Conservation (phyloP, 2,329 filamentous ascomycete species). For the Stemphylium lycopersici region DNA sequence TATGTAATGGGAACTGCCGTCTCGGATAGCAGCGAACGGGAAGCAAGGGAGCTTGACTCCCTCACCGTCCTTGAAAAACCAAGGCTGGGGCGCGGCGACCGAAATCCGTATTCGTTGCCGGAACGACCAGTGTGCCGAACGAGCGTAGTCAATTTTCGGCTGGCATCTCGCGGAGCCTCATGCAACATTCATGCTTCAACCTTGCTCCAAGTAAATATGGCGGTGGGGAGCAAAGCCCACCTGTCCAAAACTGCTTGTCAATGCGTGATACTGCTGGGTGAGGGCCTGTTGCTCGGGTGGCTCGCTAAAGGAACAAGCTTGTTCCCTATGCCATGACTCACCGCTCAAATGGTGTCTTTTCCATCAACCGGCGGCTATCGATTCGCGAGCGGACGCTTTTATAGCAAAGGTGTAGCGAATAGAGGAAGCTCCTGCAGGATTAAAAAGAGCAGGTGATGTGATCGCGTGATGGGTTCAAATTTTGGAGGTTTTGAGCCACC, state of each 20-base stretch:
- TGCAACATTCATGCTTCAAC: slow-evolving; percentile 20
- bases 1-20: slow-evolving; percentile 10
- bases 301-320: slow-evolving; percentile 26
- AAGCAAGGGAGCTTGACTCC: slow-evolving; percentile 10
- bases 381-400: slow-evolving; percentile 1
- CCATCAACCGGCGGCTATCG: slow-evolving; percentile 2
- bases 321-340: slow-evolving; percentile 31
- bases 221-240: slow-evolving; percentile 19
- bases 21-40: slow-evolving; percentile 7
- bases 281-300: slow-evolving; percentile 20
- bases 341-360: slow-evolving; percentile 9
- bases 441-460: slow-evolving; percentile 4
- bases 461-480: slow-evolving; percentile 8
- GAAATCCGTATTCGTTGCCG: slow-evolving; percentile 19
- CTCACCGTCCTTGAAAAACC: slow-evolving; percentile 10
- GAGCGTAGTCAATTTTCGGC: slow-evolving; percentile 7
- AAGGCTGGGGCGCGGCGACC: slow-evolving; percentile 1
- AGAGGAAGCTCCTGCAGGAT: not conserved
- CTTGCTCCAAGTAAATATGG: slow-evolving; percentile 18
- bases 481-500: not conserved
- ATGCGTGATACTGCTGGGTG: slow-evolving; percentile 23
- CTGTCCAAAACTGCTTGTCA: slow-evolving; percentile 25
- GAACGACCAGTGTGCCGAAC: slow-evolving; percentile 8
- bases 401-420: slow-evolving; percentile 1
- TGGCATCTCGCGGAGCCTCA: slow-evolving; percentile 15